These are phyloP conservation scores for Cladosporium sp. DNA, from an alignment of 2,329 filamentous ascomycete genomes.

Conservation along the genomic window DNA sequence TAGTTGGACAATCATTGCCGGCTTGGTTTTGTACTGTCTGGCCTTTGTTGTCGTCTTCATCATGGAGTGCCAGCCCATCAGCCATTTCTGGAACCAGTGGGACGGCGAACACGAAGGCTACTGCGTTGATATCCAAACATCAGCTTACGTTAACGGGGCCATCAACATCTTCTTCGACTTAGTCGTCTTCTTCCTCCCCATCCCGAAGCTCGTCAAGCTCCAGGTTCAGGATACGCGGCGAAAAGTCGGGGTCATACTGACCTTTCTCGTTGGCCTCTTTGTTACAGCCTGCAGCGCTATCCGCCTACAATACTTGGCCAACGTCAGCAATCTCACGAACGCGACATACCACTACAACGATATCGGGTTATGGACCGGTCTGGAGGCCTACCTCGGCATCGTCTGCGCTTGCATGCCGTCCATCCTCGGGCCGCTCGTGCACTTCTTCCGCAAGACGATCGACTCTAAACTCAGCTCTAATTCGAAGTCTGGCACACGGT, in stretches of 20 bases:
- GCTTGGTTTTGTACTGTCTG: neutral
- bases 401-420: slow-evolving; percentile 30
- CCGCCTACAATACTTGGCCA: slow-evolving; percentile 20
- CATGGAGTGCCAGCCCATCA: slow-evolving; percentile 1
- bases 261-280: slow-evolving; percentile 23
- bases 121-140: neutral
- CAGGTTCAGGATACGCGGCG: neutral
- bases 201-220: slow-evolving; percentile 2
- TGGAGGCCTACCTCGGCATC: slow-evolving; percentile 26
- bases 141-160: neutral
- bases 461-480: neutral
- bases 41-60: neutral
- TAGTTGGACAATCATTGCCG: neutral
- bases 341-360: slow-evolving; percentile 27
- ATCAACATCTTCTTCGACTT: slow-evolving; percentile 8
- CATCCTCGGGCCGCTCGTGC: slow-evolving; percentile 8
- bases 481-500: neutral
- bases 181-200: neutral
- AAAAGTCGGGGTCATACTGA: neutral
- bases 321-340: slow-evolving; percentile 21
- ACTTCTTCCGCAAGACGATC: slow-evolving; percentile 5
- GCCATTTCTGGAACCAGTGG: slow-evolving; percentile 1
- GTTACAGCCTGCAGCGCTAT: slow-evolving; percentile 25
- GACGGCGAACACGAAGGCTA: slow-evolving; percentile 12
- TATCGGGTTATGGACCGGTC: slow-evolving; percentile 25